Base-by-base conservation (phyloP, 1,284 basidiomycete genomes). In the Lentinus polychrous region DNA sequence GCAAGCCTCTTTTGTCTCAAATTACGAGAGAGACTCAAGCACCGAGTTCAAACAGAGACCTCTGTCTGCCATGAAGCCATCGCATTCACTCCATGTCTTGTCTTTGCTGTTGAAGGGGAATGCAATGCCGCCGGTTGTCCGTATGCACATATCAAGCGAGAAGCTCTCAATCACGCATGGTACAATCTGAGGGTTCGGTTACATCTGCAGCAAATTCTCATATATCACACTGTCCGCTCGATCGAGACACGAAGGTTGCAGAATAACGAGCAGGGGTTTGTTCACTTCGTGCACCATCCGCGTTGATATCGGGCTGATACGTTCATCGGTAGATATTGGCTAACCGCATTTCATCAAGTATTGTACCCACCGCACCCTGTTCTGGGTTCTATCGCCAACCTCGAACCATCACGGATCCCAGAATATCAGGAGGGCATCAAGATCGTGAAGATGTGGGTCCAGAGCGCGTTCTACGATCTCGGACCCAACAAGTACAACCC, bases 131-230 rank as follows among this genome's bases (percentile, higher is more conserved):
- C 1, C 0, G 44, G 61, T 0, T 80, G 77, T 50, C 62, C 62
- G 6, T 60, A 62, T 24, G 63, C 67, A 2, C 78, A 79, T 51
- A 48, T 68, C 11, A 40, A 52, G 7, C 11, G 52, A 0, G 48
- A 51, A 0, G 44, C 57, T 7, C 53, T 73, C 37, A 57, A 60
- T 38, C 31, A 56, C 0, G 59, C 55, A 10, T 63, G 58, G 50
- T 77, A 72, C 51, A 70, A 72, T 36, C 6, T 49, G 3, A 71
- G 70, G 2, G 60, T 78, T 5, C 61, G 68, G 1, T 57, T 76
- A 15, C 67, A 74, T 55, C 55, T 80, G 1, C 69, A 72, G 41
- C 77, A 79, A 49, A 70, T 79, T 2, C 49, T 66, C 32, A 72
- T 80, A 7, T 63, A 72, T 44, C 69, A 75, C 24, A 49, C 55